Conservation (phyloP, 495 filamentous ascomycete species). For the Tuber magnatum region DNA sequence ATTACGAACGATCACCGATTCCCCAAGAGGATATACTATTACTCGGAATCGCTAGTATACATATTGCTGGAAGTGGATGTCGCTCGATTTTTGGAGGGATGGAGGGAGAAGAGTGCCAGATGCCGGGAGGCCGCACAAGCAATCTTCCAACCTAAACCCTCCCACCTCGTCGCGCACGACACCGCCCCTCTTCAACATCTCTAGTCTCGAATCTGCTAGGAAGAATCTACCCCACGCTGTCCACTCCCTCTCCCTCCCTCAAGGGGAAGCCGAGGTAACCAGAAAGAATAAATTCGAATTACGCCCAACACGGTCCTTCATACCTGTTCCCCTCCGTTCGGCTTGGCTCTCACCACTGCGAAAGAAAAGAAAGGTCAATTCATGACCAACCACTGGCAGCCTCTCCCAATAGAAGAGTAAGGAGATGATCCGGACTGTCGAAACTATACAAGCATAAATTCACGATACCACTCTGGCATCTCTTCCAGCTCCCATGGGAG, state of each 20-base stretch:
- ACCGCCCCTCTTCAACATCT: neutral
- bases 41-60: neutral
- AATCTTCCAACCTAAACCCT: neutral
- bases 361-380: neutral
- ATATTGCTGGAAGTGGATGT: neutral
- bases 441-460: neutral
- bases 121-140: neutral
- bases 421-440: neutral
- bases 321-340: neutral
- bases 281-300: neutral
- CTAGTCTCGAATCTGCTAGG: neutral
- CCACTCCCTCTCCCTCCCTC: neutral
- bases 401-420: neutral
- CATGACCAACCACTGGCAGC: neutral
- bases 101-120: neutral
- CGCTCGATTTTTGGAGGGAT: neutral
- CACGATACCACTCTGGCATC: neutral
- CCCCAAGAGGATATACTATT: neutral
- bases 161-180: neutral
- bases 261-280: neutral
- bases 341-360: neutral
- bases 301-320: neutral
- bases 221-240: neutral
- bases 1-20: neutral
- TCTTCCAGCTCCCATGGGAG: neutral